A percentile compares a stretch with the other conserved stretches of the same genome.
phyloP scores from a whole-genome alignment of 176 grass and related monocot genomes.

The Raddia guianensis region DNA sequence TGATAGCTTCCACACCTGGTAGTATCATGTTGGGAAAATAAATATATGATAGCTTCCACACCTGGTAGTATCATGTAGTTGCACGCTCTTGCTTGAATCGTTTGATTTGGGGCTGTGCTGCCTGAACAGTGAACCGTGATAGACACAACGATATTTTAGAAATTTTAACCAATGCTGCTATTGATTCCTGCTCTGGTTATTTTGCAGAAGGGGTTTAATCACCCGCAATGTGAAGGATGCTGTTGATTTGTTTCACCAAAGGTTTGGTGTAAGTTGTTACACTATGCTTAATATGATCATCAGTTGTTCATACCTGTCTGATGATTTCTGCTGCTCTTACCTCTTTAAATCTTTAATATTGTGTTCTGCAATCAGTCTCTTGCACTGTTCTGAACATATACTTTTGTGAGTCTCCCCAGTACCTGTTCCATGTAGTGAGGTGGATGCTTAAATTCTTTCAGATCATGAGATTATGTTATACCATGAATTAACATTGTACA shows the following conservation, averaged over 20 bases:
- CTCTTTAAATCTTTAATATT: background rate
- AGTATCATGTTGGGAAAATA: background rate
- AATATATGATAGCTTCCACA: background rate
- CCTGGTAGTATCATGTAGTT: background rate
- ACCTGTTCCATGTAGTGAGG: background rate
- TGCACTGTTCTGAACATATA: background rate
- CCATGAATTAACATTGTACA: background rate
- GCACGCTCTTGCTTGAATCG: background rate
- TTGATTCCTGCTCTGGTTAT: conserved; percentile 13
- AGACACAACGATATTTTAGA: background rate
- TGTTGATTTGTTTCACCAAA: conserved; percentile 92
- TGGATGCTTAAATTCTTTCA: background rate
- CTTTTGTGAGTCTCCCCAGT: background rate
- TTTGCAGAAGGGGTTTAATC: conserved; percentile 90
- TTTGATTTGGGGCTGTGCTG: background rate
- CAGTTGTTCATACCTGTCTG: background rate
- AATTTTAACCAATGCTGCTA: background rate
- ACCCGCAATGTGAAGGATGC: conserved; percentile 89
- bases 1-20: background rate
- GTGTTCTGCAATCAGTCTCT: background rate
- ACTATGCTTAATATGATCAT: conserved; percentile 11
- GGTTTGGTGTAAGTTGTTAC: conserved; percentile 78
- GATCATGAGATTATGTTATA: background rate
- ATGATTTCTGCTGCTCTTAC: background rate
- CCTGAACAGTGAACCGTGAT: background rate